Conservation (phyloP, 345 rosid species). For the Limnanthes douglasii region DNA sequence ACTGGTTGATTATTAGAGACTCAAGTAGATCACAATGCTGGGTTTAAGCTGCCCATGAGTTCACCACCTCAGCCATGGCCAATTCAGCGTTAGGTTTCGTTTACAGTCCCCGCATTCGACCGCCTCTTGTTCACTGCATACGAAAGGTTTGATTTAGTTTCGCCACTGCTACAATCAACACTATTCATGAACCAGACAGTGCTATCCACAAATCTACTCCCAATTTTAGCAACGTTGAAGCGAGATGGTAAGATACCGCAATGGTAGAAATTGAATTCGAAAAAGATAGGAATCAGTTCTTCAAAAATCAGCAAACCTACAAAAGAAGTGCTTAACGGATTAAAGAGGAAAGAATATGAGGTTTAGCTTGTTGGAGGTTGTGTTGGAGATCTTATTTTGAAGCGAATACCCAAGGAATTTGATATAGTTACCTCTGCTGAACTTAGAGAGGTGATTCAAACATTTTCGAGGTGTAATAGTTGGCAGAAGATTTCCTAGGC, state of each 20-base stretch:
- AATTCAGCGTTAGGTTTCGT: constrained; percentile 30
- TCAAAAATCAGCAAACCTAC: constrained; percentile 32
- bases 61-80: no score
- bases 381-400: constrained; percentile 83
- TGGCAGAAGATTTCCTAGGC: constrained; percentile 46
- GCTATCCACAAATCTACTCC: no score
- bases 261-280: constrained; percentile 35
- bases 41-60: no score
- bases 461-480: constrained; percentile 38
- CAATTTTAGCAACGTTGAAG: constrained; percentile 4
- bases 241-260: constrained; percentile 13
- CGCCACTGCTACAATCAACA: constrained; percentile 24
- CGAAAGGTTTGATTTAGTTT: constrained; percentile 35
- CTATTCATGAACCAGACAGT: constrained; percentile 29
- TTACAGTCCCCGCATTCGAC: constrained; percentile 28
- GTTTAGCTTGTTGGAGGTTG: constrained; percentile 98
- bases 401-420: constrained; percentile 79
- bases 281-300: constrained; percentile 35
- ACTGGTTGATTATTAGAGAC: no score
- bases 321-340: constrained; percentile 37
- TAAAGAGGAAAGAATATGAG: constrained; percentile 43
- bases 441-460: constrained; percentile 52
- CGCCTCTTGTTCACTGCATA: constrained; percentile 21
- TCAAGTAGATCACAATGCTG: no score
- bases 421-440: constrained; percentile 84